These are phyloP conservation scores for Aspergillus sp. DNA, from an alignment of 2,329 filamentous ascomycete genomes.

Conservation along the genomic window DNA sequence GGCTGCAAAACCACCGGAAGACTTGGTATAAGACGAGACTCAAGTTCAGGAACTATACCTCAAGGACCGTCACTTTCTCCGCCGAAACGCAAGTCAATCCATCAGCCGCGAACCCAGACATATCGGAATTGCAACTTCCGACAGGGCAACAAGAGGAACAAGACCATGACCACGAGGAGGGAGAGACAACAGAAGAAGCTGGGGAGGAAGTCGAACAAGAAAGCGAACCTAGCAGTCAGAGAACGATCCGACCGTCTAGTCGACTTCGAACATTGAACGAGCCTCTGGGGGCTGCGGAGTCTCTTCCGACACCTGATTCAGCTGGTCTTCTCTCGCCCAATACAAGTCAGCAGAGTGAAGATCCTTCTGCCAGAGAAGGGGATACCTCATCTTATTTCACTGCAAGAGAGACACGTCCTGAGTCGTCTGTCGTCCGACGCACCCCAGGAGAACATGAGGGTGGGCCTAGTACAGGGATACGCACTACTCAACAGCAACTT, in stretches of 20 bases:
- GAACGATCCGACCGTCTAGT: neutral
- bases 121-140: constrained; percentile 9
- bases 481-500: constrained; percentile 4
- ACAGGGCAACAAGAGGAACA: neutral
- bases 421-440: constrained; percentile 8
- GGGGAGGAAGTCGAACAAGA: constrained; percentile 14
- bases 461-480: neutral
- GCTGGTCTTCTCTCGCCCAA: neutral
- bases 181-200: constrained; percentile 19
- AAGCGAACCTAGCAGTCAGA: constrained; percentile 9
- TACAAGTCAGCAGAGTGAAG: constrained; percentile 3
- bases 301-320: constrained; percentile 1
- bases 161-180: neutral
- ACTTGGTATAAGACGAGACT: constrained; percentile 58
- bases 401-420: constrained; percentile 25
- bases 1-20: constrained; percentile 62
- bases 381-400: constrained; percentile 32
- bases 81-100: constrained; percentile 46
- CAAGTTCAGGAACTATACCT: constrained; percentile 47
- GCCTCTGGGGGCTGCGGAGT: constrained; percentile 17
- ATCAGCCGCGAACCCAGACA: constrained; percentile 32
- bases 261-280: constrained; percentile 25
- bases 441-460: neutral
- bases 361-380: constrained; percentile 12
- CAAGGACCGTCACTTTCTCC: constrained; percentile 52